Base-by-base conservation (phyloP, 768 basidiomycete species). In the Calvatia gigantea region DNA sequence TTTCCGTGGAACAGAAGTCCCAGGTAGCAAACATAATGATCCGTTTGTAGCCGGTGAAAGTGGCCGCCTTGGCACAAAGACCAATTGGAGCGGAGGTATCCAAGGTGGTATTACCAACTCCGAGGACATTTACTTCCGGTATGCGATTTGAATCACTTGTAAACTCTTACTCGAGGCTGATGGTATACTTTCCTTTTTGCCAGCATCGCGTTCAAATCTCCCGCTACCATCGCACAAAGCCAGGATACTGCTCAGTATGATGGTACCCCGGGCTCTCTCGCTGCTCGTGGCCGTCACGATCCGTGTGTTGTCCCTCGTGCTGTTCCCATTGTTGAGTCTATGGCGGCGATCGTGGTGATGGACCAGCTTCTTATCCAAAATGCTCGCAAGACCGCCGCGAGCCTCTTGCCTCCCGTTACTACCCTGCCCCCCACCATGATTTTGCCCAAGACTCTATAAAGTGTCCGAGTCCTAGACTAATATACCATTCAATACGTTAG, bases 71-170 rank as follows among this genome's bases (percentile, higher is more conserved):
- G 85, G 91, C 27, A 99, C 97, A 8, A 65, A 72, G 55, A 91
- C 94, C 42, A 99, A 99, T 75, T 91, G 93, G 92, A 94, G 91
- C 65, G 97, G 97, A 43, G 97, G 97, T 48, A 79, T 98, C 53
- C 97, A 99, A 73, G 97, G 97, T 37, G 97, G 97, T 25, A 98
- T 99, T 68, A 89, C 93, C 42, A 99, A 99, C 67, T 93, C 93
- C 33, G 94, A 99, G 76, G 85, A 92, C 65, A 88, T 99, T 64
- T 99, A 98, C 79, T 99, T 99, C 80, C 82, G 94, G 94, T 89
- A 64, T 60, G 82, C 65, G 23, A 35, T 33, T 45, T 33, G n/a
- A n/a, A n/a, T n/a, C n/a, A n/a, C n/a, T n/a, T n/a, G n/a, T n/a
- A n/a, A n/a, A n/a, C n/a, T n/a, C n/a, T n/a, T n/a, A n/a, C n/a